These are phyloP conservation scores for Suillus paluster DNA, from an alignment of 768 basidiomycete species.

Conservation along the genomic window DNA sequence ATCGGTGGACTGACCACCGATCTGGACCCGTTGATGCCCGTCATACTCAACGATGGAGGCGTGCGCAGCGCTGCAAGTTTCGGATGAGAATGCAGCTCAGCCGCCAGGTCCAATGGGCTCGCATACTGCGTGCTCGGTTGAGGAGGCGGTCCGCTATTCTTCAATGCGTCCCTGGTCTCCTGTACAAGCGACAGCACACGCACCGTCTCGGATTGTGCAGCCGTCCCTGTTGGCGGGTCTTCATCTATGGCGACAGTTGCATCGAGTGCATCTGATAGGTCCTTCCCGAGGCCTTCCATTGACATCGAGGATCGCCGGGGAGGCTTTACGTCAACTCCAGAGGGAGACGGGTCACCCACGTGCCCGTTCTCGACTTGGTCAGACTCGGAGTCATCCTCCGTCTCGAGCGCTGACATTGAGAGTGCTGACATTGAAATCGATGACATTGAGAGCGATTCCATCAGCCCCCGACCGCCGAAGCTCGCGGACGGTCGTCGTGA, in stretches of 20 bases:
- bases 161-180: background rate
- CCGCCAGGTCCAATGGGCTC: slow-evolving; percentile 43
- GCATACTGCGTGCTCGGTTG: slow-evolving; percentile 8
- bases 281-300: slow-evolving; percentile 37
- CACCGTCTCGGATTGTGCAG: slow-evolving; percentile 3
- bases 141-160: slow-evolving; percentile 4
- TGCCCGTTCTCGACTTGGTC: slow-evolving; percentile 19
- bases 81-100: slow-evolving; percentile 49
- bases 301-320: slow-evolving; percentile 26
- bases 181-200: slow-evolving; percentile 7
- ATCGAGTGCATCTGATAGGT: slow-evolving; percentile 35
- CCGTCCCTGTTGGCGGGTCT: background rate
- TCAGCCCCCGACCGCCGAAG: slow-evolving; percentile 36
- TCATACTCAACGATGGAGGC: slow-evolving; percentile 30
- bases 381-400: slow-evolving; percentile 43
- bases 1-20: slow-evolving; percentile 59
- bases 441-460: slow-evolving; percentile 53
- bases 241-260: slow-evolving; percentile 12
- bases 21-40: slow-evolving; percentile 24
- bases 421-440: slow-evolving; percentile 60
- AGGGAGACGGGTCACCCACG: slow-evolving; percentile 2
- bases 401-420: slow-evolving; percentile 59
- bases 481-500: slow-evolving; percentile 26
- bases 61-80: slow-evolving; percentile 53
- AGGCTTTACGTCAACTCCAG: slow-evolving; percentile 13